Percentiles rank a stretch among this genome's conserved stretches.
These are phyloP conservation scores for Aspergillus luchuensis DNA, from an alignment of 2,329 filamentous ascomycete genomes.

Conservation along the genomic window DNA sequence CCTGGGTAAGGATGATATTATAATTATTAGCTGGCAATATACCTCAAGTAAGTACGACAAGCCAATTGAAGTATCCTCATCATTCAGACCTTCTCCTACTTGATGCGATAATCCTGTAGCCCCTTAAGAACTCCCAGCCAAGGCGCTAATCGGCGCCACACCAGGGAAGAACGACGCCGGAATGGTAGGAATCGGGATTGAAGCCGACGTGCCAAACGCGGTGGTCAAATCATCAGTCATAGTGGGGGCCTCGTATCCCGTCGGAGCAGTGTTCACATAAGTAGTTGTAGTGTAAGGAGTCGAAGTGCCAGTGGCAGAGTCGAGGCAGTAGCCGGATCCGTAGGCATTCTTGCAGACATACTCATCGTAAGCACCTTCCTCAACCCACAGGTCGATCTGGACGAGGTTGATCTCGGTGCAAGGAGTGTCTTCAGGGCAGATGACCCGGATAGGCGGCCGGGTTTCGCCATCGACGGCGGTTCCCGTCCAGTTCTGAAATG, in stretches of 20 bases:
- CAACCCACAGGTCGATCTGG: conserved; percentile 53
- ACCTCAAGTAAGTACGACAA: no score
- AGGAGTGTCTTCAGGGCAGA: conserved; percentile 54
- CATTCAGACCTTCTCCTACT: no score
- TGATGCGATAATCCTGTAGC: accelerated
- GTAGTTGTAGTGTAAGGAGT: conserved; percentile 26
- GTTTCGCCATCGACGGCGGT: conserved; percentile 51
- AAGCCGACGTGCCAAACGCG: conserved; percentile 28
- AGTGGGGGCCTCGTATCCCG: conserved; percentile 31
- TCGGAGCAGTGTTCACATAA: conserved; percentile 28
- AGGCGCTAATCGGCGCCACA: conserved; percentile 31
- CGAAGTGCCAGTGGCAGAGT: conserved; percentile 23
- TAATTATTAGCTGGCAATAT: no score
- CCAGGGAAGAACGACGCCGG: conserved; percentile 35
- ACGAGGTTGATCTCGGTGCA: conserved; percentile 56
- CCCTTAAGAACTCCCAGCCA: conserved; percentile 12
- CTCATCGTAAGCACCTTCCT: conserved; percentile 26
- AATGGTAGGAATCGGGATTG: conserved; percentile 27
- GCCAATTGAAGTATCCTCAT: no score
- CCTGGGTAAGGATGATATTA: no score
- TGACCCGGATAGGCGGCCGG: conserved; percentile 56
- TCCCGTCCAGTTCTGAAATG: conserved; percentile 59
- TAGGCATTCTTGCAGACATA: conserved; percentile 55
- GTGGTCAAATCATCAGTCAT: conserved; percentile 30
- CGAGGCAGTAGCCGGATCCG: conserved; percentile 51